Percentiles rank a stretch among this genome's conserved stretches.
Evolutionary conservation across 352 stramenopile genomes (phyloP).

Genomic region (Bremia lactucae): DNA sequence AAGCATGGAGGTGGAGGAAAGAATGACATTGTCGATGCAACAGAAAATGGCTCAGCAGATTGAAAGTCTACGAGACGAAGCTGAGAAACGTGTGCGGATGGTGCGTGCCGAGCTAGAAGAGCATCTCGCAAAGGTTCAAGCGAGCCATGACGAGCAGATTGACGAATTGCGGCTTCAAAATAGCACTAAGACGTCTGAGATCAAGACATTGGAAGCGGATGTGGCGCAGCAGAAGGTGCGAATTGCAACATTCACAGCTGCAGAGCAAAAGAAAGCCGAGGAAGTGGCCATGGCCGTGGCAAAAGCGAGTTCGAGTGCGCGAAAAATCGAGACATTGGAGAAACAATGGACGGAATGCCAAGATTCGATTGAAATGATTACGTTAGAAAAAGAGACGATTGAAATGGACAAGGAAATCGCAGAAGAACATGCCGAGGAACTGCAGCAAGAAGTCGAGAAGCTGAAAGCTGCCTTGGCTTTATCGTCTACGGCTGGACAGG

Average conservation of each 20-base stretch:
- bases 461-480: slow-evolving; percentile 55
- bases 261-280: slow-evolving; percentile 69
- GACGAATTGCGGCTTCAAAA: slow-evolving; percentile 51
- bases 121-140: slow-evolving; percentile 39
- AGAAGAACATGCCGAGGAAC: slow-evolving; percentile 69
- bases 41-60: slow-evolving; percentile 38
- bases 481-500: slow-evolving; percentile 26
- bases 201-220: slow-evolving; percentile 56
- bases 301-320: slow-evolving; percentile 52
- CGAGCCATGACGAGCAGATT: slow-evolving; percentile 40
- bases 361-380: slow-evolving; percentile 79
- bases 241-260: slow-evolving; percentile 49
- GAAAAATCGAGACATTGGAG: slow-evolving; percentile 60
- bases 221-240: slow-evolving; percentile 56
- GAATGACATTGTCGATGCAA: slow-evolving; percentile 12
- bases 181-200: slow-evolving; percentile 41
- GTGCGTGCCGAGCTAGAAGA: slow-evolving; percentile 60
- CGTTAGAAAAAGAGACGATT: slow-evolving; percentile 79
- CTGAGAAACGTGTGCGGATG: slow-evolving; percentile 43
- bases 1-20: slow-evolving; percentile 17
- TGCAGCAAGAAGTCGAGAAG: slow-evolving; percentile 61
- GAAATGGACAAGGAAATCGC: slow-evolving; percentile 86
- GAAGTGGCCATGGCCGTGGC: slow-evolving; percentile 61
- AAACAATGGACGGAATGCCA: slow-evolving; percentile 61
- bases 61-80: slow-evolving; percentile 38